Conservation (phyloP, 495 filamentous ascomycete genomes). For the Lophium mytilinum region DNA sequence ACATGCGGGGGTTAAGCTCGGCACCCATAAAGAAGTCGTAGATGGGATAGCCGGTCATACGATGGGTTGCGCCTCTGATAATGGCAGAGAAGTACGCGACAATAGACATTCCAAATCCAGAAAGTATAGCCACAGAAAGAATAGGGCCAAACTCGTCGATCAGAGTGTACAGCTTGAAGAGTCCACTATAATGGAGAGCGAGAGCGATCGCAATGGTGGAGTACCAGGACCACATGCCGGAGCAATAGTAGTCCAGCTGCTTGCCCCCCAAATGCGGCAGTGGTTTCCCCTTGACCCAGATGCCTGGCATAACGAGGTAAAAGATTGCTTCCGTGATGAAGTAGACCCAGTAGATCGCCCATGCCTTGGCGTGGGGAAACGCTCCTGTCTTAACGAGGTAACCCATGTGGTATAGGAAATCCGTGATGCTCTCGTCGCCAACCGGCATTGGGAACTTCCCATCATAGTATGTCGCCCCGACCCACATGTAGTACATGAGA, state of each 20-base stretch:
- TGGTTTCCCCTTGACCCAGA: constrained; percentile 76
- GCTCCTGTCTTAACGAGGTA: constrained; percentile 70
- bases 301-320: constrained; percentile 78
- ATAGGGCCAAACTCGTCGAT: constrained; percentile 93
- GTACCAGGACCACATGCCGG: constrained; percentile 79
- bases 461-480: constrained; percentile 84
- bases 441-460: constrained; percentile 65
- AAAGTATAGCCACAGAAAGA: constrained; percentile 82
- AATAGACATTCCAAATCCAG: constrained; percentile 71
- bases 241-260: constrained; percentile 90
- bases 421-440: constrained; percentile 53
- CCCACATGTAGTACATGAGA: constrained; percentile 99
- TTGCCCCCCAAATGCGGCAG: constrained; percentile 72
- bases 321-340: constrained; percentile 72
- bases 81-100: constrained; percentile 80
- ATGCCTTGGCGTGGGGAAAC: constrained; percentile 70
- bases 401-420: constrained; percentile 61
- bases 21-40: constrained; percentile 99
- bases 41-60: constrained; percentile 85
- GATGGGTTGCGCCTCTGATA: constrained; percentile 69
- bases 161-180: constrained; percentile 87
- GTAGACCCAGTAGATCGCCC: constrained; percentile 89
- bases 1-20: constrained; percentile 92
- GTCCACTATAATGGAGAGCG: constrained; percentile 65
- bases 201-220: constrained; percentile 62